A percentile compares a stretch with the other conserved stretches of the same genome.
phyloP scores from a whole-genome alignment of 257 asterid genomes.

The Solanum medicagineum region DNA sequence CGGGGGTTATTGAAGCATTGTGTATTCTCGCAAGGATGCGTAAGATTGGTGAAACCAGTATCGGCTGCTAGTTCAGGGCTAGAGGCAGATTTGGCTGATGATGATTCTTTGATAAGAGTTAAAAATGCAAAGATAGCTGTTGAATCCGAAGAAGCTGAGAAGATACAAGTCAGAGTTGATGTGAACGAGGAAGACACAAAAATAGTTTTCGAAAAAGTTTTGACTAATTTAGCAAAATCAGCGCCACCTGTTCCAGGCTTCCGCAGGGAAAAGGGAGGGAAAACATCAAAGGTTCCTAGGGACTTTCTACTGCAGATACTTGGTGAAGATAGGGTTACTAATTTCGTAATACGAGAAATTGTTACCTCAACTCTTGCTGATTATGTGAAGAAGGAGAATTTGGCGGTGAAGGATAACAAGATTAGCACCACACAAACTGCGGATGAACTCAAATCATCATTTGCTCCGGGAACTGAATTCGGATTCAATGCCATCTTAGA shows the following conservation, averaged over 20 bases:
- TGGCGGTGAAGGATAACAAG: constrained; percentile 57
- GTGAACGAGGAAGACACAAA: constrained; percentile 56
- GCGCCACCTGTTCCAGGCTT: constrained; percentile 93
- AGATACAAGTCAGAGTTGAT: constrained; percentile 76
- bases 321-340: constrained; percentile 66
- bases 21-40: not conserved
- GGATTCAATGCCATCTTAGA: constrained; percentile 67
- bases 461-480: constrained; percentile 53
- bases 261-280: constrained; percentile 71
- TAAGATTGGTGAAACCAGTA: not conserved
- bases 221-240: constrained; percentile 50
- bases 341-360: constrained; percentile 64
- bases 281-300: constrained; percentile 38
- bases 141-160: constrained; percentile 46
- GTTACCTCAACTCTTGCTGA: constrained; percentile 49
- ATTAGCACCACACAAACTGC: constrained; percentile 55
- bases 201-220: constrained; percentile 49
- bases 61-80: constrained; percentile 2
- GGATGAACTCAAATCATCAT: constrained; percentile 50
- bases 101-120: constrained; percentile 10
- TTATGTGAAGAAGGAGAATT: constrained; percentile 63
- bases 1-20: not conserved
- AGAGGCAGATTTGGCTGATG: constrained; percentile 39
- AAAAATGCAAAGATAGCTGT: constrained; percentile 36
- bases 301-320: constrained; percentile 60